Base-by-base conservation (phyloP, 208 protist species). In the Acanthamoeba rhysodes region DNA sequence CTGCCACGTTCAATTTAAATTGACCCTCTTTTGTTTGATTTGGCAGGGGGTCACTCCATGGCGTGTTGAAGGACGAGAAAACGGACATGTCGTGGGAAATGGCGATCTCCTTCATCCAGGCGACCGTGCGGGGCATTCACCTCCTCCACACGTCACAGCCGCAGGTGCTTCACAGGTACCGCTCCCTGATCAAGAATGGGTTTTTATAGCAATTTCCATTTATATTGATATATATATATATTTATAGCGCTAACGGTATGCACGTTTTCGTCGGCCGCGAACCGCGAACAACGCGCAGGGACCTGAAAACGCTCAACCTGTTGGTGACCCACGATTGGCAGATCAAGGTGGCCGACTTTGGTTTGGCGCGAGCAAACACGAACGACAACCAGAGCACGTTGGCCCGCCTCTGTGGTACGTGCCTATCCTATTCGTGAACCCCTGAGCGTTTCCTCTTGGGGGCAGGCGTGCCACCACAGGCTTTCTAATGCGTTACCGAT, bases 321-420 rank as follows among this genome's bases (percentile, higher is more conserved):
- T 53, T 92, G 55, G 85, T 92, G 18, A 92, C 85, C 4, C 37
- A 59, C 62, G 85, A 92, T 29, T 92, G 85, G 85, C 85, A 92
- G 55, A 68, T 92, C 85, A 92, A 92, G 57, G 85, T 92, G 85
- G 85, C 85, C 8, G 85, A 92, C 53, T 92, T 92, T n/a, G 85
- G 85, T 12, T 55, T 92, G 10, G 57, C 55, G 14, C 50, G 85
- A 6, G 57, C 85, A 32, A 72, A 92, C 34, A 92, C 85, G n/a
- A 37, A 92, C 20, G 48, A 66, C 85, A 92, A 92, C 22, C 85
- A 22, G 53, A 74, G 57, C 34, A 29, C 85, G 27, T 50, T 92
- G 6, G 85, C 29, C 53, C 29, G 45, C 18, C 50, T 92, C 27
- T 92, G 85, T 24, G 85, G 78, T 87, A 12, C 50, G 76, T 20